These are phyloP conservation scores for Wickerhamomyces sydowiorum DNA, from an alignment of 805 yeast species.

Conservation along the genomic window DNA sequence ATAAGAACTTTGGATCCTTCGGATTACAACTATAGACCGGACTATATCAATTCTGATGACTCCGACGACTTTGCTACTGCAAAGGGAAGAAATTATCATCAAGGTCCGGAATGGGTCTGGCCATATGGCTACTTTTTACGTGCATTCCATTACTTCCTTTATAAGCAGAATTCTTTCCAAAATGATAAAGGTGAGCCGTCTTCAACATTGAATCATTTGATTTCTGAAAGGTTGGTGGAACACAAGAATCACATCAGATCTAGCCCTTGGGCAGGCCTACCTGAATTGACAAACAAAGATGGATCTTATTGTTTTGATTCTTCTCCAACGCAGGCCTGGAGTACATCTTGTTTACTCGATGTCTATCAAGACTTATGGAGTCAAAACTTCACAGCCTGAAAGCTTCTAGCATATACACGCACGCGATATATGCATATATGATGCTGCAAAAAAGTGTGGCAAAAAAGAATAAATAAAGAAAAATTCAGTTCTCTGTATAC, in stretches of 20 bases:
- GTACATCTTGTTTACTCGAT: slow-evolving; percentile 80
- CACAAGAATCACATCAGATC: slow-evolving; percentile 65
- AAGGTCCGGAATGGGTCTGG: slow-evolving; percentile 99
- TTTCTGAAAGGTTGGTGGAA: slow-evolving; percentile 54
- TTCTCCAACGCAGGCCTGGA: slow-evolving; percentile 97
- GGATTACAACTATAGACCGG: slow-evolving; percentile 88
- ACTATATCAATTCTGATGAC: slow-evolving; percentile 77
- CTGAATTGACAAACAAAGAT: slow-evolving; percentile 87
- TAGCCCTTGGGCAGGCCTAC: slow-evolving; percentile 91
- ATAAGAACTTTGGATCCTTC: slow-evolving; percentile 89
- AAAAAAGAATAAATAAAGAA: too few relatives aligned
- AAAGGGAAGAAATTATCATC: slow-evolving; percentile 95
- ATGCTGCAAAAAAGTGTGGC: too few relatives aligned
- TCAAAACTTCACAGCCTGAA: slow-evolving; percentile 38
- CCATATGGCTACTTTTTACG: slow-evolving; percentile 80
- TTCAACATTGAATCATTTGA: slow-evolving; percentile 47
- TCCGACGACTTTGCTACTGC: slow-evolving; percentile 85
- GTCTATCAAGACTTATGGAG: slow-evolving; percentile 61
- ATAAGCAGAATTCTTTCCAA: slow-evolving; percentile 31
- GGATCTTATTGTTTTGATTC: slow-evolving; percentile 82
- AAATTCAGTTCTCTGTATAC: neutral
- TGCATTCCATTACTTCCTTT: slow-evolving; percentile 58
- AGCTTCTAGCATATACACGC: neutral
- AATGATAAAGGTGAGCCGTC: slow-evolving; percentile 33
- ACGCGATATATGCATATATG: too few relatives aligned